Evolutionary conservation across 495 filamentous ascomycete genomes (phyloP).

Genomic region (Penicillium chermesinum): DNA sequence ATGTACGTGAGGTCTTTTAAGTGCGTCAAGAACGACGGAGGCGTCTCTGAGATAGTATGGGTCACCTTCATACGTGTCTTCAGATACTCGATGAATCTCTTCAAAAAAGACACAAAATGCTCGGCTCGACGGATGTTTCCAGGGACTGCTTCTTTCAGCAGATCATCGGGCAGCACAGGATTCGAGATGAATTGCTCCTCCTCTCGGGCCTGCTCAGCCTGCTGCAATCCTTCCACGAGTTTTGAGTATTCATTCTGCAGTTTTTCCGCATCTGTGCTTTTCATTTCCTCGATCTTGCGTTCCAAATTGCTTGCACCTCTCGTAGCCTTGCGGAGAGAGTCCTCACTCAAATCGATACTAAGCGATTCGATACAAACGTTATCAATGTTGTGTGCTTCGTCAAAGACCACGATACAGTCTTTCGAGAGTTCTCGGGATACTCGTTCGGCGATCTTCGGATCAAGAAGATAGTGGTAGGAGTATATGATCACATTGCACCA

Average conservation of each 20-base stretch:
- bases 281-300: constrained; percentile 86
- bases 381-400: constrained; percentile 99
- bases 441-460: constrained; percentile 96
- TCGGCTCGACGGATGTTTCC: constrained; percentile 95
- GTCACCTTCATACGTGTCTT: constrained; percentile 98
- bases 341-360: constrained; percentile 93
- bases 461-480: constrained; percentile 96
- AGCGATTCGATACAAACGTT: constrained; percentile 98
- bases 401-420: constrained; percentile 97
- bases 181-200: constrained; percentile 98
- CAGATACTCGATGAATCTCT: constrained; percentile 95
- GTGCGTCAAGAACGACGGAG: constrained; percentile 87
- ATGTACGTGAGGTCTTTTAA: constrained; percentile 95
- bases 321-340: constrained; percentile 82
- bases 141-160: constrained; percentile 78
- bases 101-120: constrained; percentile 92
- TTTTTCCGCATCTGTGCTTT: constrained; percentile 83
- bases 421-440: constrained; percentile 96
- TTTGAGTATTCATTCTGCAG: constrained; percentile 94
- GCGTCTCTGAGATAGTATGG: constrained; percentile 94
- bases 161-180: constrained; percentile 46
- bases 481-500: constrained; percentile 99
- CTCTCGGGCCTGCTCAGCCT: constrained; percentile 78
- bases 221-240: constrained; percentile 85
- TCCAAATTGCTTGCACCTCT: constrained; percentile 87